A percentile compares a stretch with the other conserved stretches of the same genome.
Conservation (phyloP, 805 yeast genomes). For the Saccharomycopsis malanga region DNA sequence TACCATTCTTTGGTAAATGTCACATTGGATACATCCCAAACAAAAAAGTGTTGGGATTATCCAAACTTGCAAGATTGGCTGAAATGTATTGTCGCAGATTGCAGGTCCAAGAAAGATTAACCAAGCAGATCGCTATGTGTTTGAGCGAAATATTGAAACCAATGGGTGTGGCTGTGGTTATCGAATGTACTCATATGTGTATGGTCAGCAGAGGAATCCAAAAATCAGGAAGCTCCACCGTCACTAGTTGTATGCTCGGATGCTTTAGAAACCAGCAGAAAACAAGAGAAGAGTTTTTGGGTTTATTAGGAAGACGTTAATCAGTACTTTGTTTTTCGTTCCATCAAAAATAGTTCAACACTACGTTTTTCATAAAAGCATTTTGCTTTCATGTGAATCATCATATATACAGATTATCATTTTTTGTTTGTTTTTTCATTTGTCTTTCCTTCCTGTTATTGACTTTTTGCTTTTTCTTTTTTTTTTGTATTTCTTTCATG, state of each 20-base stretch:
- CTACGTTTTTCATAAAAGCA: neutral
- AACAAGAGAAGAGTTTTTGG: constrained; percentile 90
- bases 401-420: neutral
- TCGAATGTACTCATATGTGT: constrained; percentile 98
- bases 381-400: neutral
- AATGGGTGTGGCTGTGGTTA: constrained; percentile 95
- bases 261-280: constrained; percentile 89
- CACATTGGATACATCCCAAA: constrained; percentile 98
- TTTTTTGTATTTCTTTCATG: neutral
- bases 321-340: neutral
- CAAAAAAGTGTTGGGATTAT: constrained; percentile 83
- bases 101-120: constrained; percentile 96
- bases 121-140: constrained; percentile 97
- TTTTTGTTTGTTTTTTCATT: neutral
- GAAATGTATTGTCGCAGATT: constrained; percentile 94
- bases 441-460: neutral
- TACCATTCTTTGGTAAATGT: constrained; percentile 94
- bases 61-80: constrained; percentile 90
- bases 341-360: neutral
- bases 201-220: constrained; percentile 98
- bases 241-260: constrained; percentile 96
- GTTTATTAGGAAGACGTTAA: constrained; percentile 19
- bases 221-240: constrained; percentile 87
- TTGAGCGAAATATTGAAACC: constrained; percentile 85
- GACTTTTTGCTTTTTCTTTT: neutral